Evolutionary conservation across 345 rosid genomes (phyloP), one percentile per base, ranked within the genome.

Genomic region (Cardamine chenopodiifolia): DNA sequence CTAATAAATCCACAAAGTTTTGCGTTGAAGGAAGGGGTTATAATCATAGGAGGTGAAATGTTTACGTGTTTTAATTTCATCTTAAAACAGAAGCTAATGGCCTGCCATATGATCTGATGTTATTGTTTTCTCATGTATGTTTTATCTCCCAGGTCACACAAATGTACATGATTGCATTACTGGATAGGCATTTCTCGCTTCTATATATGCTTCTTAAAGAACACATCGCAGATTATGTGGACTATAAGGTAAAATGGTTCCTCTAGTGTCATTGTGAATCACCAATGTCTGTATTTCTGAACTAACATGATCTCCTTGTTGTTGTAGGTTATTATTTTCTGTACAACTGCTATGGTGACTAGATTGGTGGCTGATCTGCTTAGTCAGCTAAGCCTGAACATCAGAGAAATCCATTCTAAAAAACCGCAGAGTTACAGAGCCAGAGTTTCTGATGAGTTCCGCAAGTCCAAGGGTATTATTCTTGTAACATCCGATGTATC

Each of bases 401-500:
- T 92, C 57, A 86, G 97, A 79, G 96, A 90, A 86, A 95, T 95
- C 61, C 98, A 95, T 86, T 92, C 99, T 39, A 87, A 98, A 80
- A 95, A 95, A 85, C 84, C 97, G 1, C 99, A 95, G 85, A 79
- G 88, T 65, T 92, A 95, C 72, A 87, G 99, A 84, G 92, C 97
- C 22, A 86, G 74, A 83, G 86, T 95, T 61, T 95, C 99, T 62
- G 97, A 95, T 83, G 97, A 90, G 82, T 95, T 95, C 84, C 85
- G 97, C 68, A 95, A 92, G 81, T 95, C 99, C 14, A 95, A 89
- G 82, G 86, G 92, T 80, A 83, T 95, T 18, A 92, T 95, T 64
- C 97, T 92, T 20, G 99, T 89, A 65, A 96, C 98, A 28, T 96
- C 99, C 1, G 99, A 96, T 84, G 97, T 96, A 50, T 92, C 99